Conservation (phyloP, 106 monocot species). For the Dendrobium nobile region DNA sequence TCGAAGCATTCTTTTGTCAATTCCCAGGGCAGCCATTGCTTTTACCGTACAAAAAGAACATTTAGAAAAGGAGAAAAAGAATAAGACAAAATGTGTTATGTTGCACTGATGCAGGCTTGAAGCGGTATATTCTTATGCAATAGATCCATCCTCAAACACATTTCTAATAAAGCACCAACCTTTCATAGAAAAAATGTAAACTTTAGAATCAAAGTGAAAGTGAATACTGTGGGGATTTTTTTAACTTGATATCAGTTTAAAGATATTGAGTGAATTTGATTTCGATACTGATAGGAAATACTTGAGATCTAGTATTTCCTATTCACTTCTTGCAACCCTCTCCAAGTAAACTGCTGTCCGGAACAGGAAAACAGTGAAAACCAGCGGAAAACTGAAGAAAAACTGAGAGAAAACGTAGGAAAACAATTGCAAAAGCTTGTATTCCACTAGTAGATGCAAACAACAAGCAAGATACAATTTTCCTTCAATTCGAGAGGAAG, state of each 20-base stretch:
- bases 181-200: neutral
- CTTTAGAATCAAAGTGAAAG: neutral
- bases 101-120: neutral
- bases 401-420: too few relatives aligned
- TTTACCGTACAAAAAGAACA: conserved; percentile 3
- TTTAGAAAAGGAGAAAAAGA: neutral
- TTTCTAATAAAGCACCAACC: neutral
- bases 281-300: too few relatives aligned
- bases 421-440: too few relatives aligned
- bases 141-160: neutral
- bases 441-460: too few relatives aligned
- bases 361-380: too few relatives aligned
- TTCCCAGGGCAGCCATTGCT: conserved; percentile 57
- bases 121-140: neutral
- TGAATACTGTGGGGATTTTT: neutral
- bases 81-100: neutral
- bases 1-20: conserved; percentile 46
- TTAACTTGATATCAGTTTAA: neutral
- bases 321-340: too few relatives aligned
- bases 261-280: neutral
- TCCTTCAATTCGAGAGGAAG: too few relatives aligned
- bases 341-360: too few relatives aligned
- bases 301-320: too few relatives aligned
- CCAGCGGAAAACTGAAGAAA: too few relatives aligned
- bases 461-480: too few relatives aligned